These are phyloP conservation scores for Phytophthora pluvialis DNA, from an alignment of 352 stramenopile species.

Conservation along the genomic window DNA sequence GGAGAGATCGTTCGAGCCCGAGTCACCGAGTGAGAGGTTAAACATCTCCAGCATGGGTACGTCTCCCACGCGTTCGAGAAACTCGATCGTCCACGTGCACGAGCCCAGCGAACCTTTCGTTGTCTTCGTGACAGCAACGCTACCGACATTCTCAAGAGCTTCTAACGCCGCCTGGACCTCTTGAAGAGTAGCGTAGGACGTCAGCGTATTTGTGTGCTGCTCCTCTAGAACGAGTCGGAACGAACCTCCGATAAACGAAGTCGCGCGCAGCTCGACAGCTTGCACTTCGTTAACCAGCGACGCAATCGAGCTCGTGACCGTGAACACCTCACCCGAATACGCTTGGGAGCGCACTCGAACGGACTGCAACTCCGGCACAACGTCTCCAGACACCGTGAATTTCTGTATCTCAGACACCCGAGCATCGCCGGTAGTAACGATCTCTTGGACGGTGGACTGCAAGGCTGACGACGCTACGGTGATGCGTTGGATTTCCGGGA, in stretches of 20 bases:
- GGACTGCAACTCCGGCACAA: constrained; percentile 46
- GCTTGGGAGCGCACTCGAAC: constrained; percentile 41
- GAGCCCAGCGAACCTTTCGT: constrained; percentile 41
- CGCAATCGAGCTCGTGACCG: constrained; percentile 41
- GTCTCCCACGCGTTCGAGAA: constrained; percentile 60
- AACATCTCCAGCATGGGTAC: constrained; percentile 47
- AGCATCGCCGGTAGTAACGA: constrained; percentile 32
- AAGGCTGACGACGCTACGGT: constrained; percentile 46
- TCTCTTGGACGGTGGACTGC: constrained; percentile 50
- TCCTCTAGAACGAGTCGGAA: constrained; percentile 51
- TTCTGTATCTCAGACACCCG: constrained; percentile 58
- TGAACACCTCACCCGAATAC: constrained; percentile 49
- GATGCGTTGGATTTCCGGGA: constrained; percentile 64
- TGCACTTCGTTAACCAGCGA: constrained; percentile 51
- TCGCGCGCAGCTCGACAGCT: constrained; percentile 42
- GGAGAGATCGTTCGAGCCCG: constrained; percentile 46
- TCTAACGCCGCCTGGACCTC: constrained; percentile 60
- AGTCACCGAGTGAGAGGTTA: constrained; percentile 57
- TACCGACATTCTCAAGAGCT: constrained; percentile 44
- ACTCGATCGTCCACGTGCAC: constrained; percentile 68
- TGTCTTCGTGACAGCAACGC: constrained; percentile 43
- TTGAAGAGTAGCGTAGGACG: constrained; percentile 55
- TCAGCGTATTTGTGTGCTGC: constrained; percentile 41
- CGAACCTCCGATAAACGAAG: constrained; percentile 54
- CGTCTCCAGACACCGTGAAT: constrained; percentile 49